phyloP scores from a whole-genome alignment of 2,329 filamentous ascomycete species.

The Fusarium beomiforme region DNA sequence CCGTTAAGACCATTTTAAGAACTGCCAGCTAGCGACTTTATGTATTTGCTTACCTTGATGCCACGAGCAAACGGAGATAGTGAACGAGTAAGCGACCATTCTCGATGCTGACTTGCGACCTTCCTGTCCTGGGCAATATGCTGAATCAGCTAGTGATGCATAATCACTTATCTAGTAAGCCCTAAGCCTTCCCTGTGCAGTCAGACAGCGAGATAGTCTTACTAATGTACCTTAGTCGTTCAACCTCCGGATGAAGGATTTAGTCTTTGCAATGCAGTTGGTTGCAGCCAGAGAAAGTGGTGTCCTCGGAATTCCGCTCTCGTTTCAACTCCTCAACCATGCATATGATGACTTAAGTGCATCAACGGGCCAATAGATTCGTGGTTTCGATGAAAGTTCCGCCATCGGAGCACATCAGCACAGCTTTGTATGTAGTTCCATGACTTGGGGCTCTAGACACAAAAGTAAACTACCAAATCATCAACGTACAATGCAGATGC shows the following conservation, averaged over 20 bases:
- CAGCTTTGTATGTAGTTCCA: too few relatives aligned
- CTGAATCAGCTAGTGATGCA: not conserved
- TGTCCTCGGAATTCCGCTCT: not conserved
- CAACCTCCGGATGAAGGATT: not conserved
- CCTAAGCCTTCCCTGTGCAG: not conserved
- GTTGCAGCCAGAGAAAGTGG: not conserved
- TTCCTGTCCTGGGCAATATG: not conserved
- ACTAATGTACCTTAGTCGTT: too few relatives aligned
- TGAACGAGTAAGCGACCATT: not conserved
- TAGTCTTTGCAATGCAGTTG: not conserved
- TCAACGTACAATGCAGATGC: too few relatives aligned
- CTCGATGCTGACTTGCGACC: not conserved
- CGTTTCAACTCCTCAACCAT: not conserved
- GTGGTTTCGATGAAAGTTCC: too few relatives aligned
- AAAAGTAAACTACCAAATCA: too few relatives aligned
- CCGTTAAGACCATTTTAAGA: not conserved
- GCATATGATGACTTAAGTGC: not conserved
- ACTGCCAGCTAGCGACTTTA: not conserved
- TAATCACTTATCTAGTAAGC: not conserved
- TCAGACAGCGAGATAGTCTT: not conserved
- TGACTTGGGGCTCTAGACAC: too few relatives aligned
- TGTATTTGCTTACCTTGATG: fast-evolving
- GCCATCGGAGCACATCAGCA: too few relatives aligned
- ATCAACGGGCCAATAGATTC: too few relatives aligned
- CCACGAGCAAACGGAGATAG: too few relatives aligned